These are phyloP conservation scores for Ambrosiella beaveri DNA, from an alignment of 2,329 filamentous ascomycete species.

Conservation along the genomic window DNA sequence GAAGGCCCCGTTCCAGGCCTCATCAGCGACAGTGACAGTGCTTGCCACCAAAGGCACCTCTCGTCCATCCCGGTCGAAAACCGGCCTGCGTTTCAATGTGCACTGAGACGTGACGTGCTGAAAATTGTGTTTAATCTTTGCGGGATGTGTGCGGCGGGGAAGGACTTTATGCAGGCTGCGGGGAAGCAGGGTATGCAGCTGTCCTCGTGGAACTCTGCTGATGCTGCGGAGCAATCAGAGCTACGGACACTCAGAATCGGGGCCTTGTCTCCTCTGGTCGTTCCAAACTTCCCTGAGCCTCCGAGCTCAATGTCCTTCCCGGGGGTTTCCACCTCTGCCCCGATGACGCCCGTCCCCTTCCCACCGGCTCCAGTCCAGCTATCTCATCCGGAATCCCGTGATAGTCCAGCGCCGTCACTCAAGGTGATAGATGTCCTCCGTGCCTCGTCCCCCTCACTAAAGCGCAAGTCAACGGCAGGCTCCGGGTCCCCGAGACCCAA, in stretches of 20 bases:
- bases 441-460: too few species aligned
- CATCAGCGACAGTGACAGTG: not conserved
- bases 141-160: not conserved
- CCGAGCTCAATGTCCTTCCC: not conserved
- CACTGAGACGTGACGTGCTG: not conserved
- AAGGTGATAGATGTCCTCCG: too few species aligned
- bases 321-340: not conserved
- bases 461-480: too few species aligned
- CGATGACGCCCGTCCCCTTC: not conserved
- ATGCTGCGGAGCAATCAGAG: not conserved
- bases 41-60: not conserved
- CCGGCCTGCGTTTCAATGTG: not conserved
- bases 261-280: not conserved
- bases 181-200: not conserved
- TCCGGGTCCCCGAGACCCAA: too few species aligned
- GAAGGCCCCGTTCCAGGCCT: not conserved
- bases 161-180: not conserved
- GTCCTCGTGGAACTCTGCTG: not conserved
- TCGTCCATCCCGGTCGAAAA: not conserved
- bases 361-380: not conserved
- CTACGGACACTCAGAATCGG: not conserved
- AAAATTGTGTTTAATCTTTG: not conserved
- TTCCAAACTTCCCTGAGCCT: not conserved
- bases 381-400: too few species aligned
- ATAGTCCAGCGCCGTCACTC: too few species aligned